phyloP scores from a whole-genome alignment of 148 eudicot species.

The Diospyros lotus region DNA sequence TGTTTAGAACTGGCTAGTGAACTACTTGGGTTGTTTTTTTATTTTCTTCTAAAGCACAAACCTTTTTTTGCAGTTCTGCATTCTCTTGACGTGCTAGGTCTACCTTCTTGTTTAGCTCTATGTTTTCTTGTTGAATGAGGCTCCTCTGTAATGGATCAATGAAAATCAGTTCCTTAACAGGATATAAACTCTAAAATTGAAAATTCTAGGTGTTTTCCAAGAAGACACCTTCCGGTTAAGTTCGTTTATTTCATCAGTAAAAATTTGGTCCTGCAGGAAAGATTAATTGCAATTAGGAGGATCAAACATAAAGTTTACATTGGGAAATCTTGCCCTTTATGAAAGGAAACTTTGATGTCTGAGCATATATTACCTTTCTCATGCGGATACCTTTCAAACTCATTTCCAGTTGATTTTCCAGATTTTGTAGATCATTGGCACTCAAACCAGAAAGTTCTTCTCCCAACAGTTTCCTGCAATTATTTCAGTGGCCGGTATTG shows the following conservation, averaged over 20 bases:
- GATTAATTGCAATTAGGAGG: slow-evolving; percentile 15
- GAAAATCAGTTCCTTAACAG: slow-evolving; percentile 12
- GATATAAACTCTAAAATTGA: neutral
- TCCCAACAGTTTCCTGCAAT: slow-evolving; percentile 75
- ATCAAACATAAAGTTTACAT: neutral
- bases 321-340: neutral
- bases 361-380: slow-evolving; percentile 45
- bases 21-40: neutral
- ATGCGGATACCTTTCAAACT: slow-evolving; percentile 55
- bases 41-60: slow-evolving; percentile 10
- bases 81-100: slow-evolving; percentile 44
- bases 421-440: slow-evolving; percentile 56
- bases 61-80: slow-evolving; percentile 59
- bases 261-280: slow-evolving; percentile 58
- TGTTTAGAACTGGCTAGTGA: slow-evolving; percentile 3
- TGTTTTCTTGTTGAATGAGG: slow-evolving; percentile 59
- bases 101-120: slow-evolving; percentile 58
- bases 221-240: slow-evolving; percentile 46
- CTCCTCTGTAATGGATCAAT: slow-evolving; percentile 39
- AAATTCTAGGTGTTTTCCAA: slow-evolving; percentile 8
- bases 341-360: neutral
- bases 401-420: slow-evolving; percentile 68
- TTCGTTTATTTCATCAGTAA: slow-evolving; percentile 59
- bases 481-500: slow-evolving; percentile 8
- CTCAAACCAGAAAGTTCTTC: slow-evolving; percentile 76